These are phyloP conservation scores for Picea abies DNA, from an alignment of 83 land plant species.

Conservation along the genomic window DNA sequence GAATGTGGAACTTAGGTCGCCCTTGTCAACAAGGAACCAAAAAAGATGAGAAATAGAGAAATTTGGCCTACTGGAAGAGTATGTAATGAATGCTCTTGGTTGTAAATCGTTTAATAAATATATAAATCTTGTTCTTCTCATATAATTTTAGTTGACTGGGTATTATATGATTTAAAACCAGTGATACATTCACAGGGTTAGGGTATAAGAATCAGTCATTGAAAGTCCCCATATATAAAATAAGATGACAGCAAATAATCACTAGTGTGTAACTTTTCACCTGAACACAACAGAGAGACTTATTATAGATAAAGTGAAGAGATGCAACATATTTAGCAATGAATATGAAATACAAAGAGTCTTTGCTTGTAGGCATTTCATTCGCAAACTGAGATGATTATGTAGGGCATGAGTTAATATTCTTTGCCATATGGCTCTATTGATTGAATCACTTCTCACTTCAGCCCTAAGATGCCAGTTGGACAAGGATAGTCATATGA, in stretches of 20 bases:
- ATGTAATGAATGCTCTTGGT: background rate
- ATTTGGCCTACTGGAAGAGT: background rate
- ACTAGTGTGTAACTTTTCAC: too few species aligned
- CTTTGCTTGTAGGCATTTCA: background rate
- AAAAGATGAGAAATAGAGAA: background rate
- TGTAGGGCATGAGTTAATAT: background rate
- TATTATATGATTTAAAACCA: background rate
- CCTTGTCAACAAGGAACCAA: background rate
- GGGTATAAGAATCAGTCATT: background rate
- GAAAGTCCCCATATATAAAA: background rate
- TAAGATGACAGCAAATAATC: background rate
- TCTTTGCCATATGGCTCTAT: background rate
- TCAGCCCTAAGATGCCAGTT: too few species aligned
- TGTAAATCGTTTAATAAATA: background rate
- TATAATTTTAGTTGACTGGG: background rate
- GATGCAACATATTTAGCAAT: background rate
- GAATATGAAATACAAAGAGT: conserved; percentile 3
- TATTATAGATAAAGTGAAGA: too few species aligned
- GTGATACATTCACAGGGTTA: too few species aligned
- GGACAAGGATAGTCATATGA: too few species aligned
- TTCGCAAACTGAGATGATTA: background rate
- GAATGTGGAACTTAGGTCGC: background rate
- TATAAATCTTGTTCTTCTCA: background rate
- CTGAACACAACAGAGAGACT: too few species aligned
- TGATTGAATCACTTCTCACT: too few species aligned